Base-by-base conservation (phyloP, 345 rosid genomes). In the Eucalyptus rudis region DNA sequence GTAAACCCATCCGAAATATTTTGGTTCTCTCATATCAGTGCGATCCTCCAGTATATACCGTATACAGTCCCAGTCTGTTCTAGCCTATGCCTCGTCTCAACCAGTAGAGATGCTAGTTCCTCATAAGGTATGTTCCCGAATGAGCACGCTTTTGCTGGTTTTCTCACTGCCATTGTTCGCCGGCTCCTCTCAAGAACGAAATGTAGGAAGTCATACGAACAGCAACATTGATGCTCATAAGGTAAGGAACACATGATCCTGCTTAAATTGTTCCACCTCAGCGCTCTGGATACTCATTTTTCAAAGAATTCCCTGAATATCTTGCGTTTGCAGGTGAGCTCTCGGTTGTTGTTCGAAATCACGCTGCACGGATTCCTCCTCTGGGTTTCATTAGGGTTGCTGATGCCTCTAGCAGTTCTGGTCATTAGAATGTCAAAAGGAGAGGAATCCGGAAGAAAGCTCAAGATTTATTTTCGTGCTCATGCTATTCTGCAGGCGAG, bases 311-410 rank as follows among this genome's bases (percentile, higher is more conserved):
- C 68, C 33, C 17, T 29, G 25, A 11, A 40, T 76, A 20, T 40
- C 84, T 76, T 24, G 45, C 22, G 64, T 33, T 47, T 54, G 54
- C 95, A 96, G 97, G 43, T 93, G 90, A 96, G 92, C 93, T 89
- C 94, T 47, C 90, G 91, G 79, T 93, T 96, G 90, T 86, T 91
- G 87, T 92, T 88, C 47, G 96, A 94, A 88, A 93, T 97, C 79
- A 90, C 90, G 87, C 89, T 96, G 56, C 99, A 97, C 89, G 99
- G 97, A 19, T 91, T 96, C 90, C 95, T 96, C 89, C 93, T 96
- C 33, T 97, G 99, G 99, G 94, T 89, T 88, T 97, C 99, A 86
- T 92, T 96, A 92, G 99, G 99, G 44, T 91, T 97, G 89, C 91
- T 97, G 88, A 94, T 94, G 95, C 99, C 99, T 86, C 79, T 95